Percentiles rank a stretch among this genome's conserved stretches.
Conservation (phyloP, 495 filamentous ascomycete species). For the Aspergillus hancockii region DNA sequence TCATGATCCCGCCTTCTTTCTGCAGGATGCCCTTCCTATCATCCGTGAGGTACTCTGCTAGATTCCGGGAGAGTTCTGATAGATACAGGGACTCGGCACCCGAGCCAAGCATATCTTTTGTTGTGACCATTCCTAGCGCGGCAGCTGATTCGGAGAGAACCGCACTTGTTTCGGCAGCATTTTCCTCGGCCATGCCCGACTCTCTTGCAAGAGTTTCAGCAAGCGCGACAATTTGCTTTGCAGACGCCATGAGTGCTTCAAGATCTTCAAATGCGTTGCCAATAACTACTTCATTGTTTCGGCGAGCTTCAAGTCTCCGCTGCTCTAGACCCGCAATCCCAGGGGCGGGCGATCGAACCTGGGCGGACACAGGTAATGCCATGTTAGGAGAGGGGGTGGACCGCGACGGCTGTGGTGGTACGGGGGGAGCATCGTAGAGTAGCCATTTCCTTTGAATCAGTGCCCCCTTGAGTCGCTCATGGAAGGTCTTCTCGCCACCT, state of each 20-base stretch:
- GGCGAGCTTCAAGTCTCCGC: conserved; percentile 75
- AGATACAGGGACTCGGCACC: conserved; percentile 62
- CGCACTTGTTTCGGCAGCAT: conserved; percentile 64
- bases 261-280: conserved; percentile 95
- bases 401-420: conserved; percentile 64
- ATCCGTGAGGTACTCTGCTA: conserved; percentile 93
- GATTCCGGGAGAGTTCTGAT: conserved; percentile 79
- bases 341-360: conserved; percentile 60
- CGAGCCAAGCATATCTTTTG: conserved; percentile 81
- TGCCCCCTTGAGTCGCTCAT: conserved; percentile 81
- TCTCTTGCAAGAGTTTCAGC: conserved; percentile 84
- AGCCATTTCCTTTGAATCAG: conserved; percentile 97
- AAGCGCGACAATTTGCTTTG: conserved; percentile 91
- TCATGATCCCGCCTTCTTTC: conserved; percentile 90
- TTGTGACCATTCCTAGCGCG: conserved; percentile 85
- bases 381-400: conserved; percentile 24
- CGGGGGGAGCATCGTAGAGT: conserved; percentile 85
- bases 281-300: conserved; percentile 90
- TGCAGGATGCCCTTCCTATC: conserved; percentile 78
- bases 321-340: conserved; percentile 93
- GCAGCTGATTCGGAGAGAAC: conserved; percentile 81
- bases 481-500: conserved; percentile 87
- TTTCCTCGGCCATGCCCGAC: conserved; percentile 57
- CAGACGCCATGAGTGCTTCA: conserved; percentile 93
- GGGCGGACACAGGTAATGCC: conserved; percentile 25